A percentile compares a stretch with the other conserved stretches of the same genome.
Conservation (phyloP, 2,329 filamentous ascomycete genomes). For the Reticulascus tulasneorum region DNA sequence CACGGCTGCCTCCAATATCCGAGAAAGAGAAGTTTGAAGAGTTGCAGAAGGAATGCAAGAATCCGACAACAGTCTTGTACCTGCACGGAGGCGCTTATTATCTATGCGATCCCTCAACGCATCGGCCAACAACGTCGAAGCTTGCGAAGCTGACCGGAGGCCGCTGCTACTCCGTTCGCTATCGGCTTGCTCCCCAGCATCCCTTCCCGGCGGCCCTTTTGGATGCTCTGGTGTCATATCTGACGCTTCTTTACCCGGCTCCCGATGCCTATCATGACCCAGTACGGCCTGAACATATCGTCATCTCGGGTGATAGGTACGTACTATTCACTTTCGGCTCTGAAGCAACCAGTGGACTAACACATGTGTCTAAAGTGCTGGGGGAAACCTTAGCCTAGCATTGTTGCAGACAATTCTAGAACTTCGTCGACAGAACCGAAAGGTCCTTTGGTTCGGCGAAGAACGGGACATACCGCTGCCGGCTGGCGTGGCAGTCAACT, state of each 20-base stretch:
- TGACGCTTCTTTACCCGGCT: constrained; percentile 69
- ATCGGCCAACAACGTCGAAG: constrained; percentile 54
- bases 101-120: constrained; percentile 65
- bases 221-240: constrained; percentile 69
- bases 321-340: constrained; percentile 8
- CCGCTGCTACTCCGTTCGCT: constrained; percentile 67
- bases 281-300: constrained; percentile 61
- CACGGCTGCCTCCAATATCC: constrained; percentile 49
- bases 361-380: constrained; percentile 61
- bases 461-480: constrained; percentile 60
- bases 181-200: constrained; percentile 69
- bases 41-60: constrained; percentile 65
- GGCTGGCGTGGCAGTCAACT: constrained; percentile 58
- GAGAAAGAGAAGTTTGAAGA: constrained; percentile 62
- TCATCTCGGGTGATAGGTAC: constrained; percentile 67
- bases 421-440: constrained; percentile 42
- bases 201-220: constrained; percentile 72
- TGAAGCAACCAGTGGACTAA: too few species aligned
- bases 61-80: constrained; percentile 63
- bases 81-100: constrained; percentile 75
- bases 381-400: constrained; percentile 65
- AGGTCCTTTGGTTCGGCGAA: constrained; percentile 57
- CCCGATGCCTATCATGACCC: constrained; percentile 62
- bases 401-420: constrained; percentile 68
- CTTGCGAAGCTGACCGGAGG: constrained; percentile 65